Conservation (phyloP, 768 basidiomycete species). For the Tylopilus subfusipes region DNA sequence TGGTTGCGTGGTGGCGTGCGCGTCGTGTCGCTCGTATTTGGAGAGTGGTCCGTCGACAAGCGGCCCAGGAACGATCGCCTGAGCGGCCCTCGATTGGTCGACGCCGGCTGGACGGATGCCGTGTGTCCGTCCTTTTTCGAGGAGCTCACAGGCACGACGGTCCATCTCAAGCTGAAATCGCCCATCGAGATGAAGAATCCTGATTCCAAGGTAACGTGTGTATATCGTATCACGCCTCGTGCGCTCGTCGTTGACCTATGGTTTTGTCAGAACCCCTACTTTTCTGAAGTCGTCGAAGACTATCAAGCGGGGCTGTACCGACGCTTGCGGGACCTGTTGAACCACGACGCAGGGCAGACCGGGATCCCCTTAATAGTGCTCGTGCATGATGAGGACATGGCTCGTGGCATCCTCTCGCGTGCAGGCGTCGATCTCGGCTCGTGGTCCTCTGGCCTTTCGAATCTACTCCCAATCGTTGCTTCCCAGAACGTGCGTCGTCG, state of each 20-base stretch:
- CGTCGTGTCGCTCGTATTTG: conserved; percentile 38
- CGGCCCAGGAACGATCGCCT: conserved; percentile 30
- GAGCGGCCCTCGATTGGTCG: conserved; percentile 33
- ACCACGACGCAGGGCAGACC: conserved; percentile 14
- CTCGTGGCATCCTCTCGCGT: conserved; percentile 37
- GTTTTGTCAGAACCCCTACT: conserved; percentile 9
- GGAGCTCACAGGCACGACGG: conserved; percentile 7
- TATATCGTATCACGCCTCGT: no score
- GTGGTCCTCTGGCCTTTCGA: conserved; percentile 40
- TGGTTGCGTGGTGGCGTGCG: conserved; percentile 32
- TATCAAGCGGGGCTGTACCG: conserved; percentile 9
- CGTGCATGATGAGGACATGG: conserved; percentile 41
- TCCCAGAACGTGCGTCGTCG: conserved; percentile 5
- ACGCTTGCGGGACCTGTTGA: conserved; percentile 21
- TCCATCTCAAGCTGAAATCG: conserved; percentile 20
- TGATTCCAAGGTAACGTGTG: conserved; percentile 13
- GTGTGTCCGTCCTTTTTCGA: conserved; percentile 26
- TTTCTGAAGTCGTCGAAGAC: conserved; percentile 18
- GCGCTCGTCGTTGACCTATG: neutral
- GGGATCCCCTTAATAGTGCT: conserved; percentile 43
- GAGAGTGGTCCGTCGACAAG: conserved; percentile 33
- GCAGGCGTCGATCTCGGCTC: conserved; percentile 40
- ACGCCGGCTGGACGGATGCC: conserved; percentile 44
- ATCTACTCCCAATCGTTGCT: conserved; percentile 10
- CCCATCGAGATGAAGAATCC: conserved; percentile 8